phyloP scores from a whole-genome alignment of 371 early-diverging fungal species.

The Haplosporangium sp. region DNA sequence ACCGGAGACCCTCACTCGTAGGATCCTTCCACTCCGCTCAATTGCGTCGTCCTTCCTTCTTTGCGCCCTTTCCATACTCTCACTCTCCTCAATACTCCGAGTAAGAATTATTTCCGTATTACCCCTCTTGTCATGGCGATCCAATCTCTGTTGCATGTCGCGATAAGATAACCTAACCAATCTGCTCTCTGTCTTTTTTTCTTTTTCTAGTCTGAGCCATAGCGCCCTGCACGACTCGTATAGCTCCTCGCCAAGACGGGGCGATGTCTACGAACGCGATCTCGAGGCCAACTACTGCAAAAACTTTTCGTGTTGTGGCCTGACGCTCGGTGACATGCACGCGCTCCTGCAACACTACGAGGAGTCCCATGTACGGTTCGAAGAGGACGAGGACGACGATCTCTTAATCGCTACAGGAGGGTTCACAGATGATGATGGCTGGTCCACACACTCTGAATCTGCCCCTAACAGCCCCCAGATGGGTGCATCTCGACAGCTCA shows the following conservation, averaged over 20 bases:
- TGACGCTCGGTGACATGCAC: slow-evolving; percentile 83
- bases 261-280: slow-evolving; percentile 80
- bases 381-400: slow-evolving; percentile 71
- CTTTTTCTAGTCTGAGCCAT: slow-evolving; percentile 14
- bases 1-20: slow-evolving; percentile 26
- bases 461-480: slow-evolving; percentile 56
- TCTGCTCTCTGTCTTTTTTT: background rate
- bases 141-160: background rate
- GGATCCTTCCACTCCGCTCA: slow-evolving; percentile 45
- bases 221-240: slow-evolving; percentile 24
- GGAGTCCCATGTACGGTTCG: slow-evolving; percentile 89
- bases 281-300: slow-evolving; percentile 91
- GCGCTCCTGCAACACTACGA: slow-evolving; percentile 94
- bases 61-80: slow-evolving; percentile 43
- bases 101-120: slow-evolving; percentile 18
- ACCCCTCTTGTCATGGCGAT: no score
- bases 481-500: slow-evolving; percentile 8
- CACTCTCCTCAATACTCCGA: slow-evolving; percentile 47
- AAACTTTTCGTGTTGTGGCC: slow-evolving; percentile 93
- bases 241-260: slow-evolving; percentile 50
- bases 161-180: background rate
- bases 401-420: slow-evolving; percentile 48
- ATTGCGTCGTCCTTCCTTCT: slow-evolving; percentile 44
- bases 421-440: slow-evolving; percentile 54
- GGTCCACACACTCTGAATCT: slow-evolving; percentile 53